Evolutionary conservation across 116 monocot genomes (phyloP), one percentile per base, ranked within the genome.

Genomic region (Posidonia oceanica): DNA sequence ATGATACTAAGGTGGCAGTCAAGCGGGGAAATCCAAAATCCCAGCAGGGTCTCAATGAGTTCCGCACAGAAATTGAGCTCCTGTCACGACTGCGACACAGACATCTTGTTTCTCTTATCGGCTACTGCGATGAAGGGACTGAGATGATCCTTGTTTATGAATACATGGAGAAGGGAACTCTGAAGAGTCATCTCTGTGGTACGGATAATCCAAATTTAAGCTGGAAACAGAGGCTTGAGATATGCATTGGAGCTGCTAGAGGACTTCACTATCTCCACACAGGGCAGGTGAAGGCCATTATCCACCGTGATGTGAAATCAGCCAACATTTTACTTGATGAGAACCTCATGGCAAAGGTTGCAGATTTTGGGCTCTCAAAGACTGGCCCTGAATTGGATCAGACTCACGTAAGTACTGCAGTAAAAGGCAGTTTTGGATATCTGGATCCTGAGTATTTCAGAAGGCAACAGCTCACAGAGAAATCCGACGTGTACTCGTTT

Each of bases 401-500:
- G 56, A 84, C 90, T 7, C 87, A 84, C 76, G 82, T 87, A 1
- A 91, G 86, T 54, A 90, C 90, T 4, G 89, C 85, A 39, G 90
- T 90, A 15, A 84, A 86, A 52, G 90, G 90, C 54, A 90, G 86
- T 55, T 86, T 86, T 51, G 86, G 90, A 17, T 90, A 90, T 71
- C 80, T 90, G 21, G 90, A 90, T 75, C 90, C 90, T 2, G 90
- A 90, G 48, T 90, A 86, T 36, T 82, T 80, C 70, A 56, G 86
- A 16, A 78, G 83, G 55, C 82, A 86, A 40, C 81, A 86, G 59
- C 53, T 90, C 48, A 90, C 90, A 0, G 86, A 86, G 63, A 80
- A 90, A 57, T 90, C 90, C 0, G 90, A 90, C 71, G 90, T 86
- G 3, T 90, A 90, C 36, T 90, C 90, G 0, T 90, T 90, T 54